Evolutionary conservation across 345 rosid species (phyloP).

Genomic region (Eucalyptus urophylla): DNA sequence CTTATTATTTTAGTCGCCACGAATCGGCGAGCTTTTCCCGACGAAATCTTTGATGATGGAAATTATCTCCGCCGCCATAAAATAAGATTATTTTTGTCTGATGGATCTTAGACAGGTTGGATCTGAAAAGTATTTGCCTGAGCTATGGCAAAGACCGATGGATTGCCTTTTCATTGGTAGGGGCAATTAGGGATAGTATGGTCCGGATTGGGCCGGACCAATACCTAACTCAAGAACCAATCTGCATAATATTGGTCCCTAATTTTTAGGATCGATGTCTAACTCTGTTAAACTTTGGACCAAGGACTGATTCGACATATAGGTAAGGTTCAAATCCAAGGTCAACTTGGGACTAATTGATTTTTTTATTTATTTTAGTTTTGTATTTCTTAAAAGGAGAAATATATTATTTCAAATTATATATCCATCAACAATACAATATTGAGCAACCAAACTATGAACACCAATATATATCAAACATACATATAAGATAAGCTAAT

Average conservation of each 20-base stretch:
- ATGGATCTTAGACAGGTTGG: background rate
- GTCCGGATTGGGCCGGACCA: rapidly evolving
- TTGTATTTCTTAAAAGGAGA: background rate
- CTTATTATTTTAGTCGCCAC: background rate
- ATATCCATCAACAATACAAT: too few species aligned
- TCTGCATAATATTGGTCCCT: rapidly evolving
- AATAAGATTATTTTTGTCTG: too few species aligned
- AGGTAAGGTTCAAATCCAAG: too few species aligned
- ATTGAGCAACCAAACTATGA: too few species aligned
- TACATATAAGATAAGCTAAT: too few species aligned
- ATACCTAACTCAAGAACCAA: rapidly evolving
- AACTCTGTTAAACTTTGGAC: background rate
- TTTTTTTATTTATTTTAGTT: too few species aligned
- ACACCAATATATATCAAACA: too few species aligned
- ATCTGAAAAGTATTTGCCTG: background rate
- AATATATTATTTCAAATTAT: background rate
- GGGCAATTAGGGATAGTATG: background rate
- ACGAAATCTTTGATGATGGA: background rate
- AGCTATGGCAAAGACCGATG: background rate
- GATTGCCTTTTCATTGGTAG: background rate
- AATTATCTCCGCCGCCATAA: background rate
- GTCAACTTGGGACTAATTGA: too few species aligned
- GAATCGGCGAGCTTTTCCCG: background rate
- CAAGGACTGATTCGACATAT: background rate
- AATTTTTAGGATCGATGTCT: too few species aligned